Conservation (phyloP, 306 rosid genomes). For the Rosa lucieae region DNA sequence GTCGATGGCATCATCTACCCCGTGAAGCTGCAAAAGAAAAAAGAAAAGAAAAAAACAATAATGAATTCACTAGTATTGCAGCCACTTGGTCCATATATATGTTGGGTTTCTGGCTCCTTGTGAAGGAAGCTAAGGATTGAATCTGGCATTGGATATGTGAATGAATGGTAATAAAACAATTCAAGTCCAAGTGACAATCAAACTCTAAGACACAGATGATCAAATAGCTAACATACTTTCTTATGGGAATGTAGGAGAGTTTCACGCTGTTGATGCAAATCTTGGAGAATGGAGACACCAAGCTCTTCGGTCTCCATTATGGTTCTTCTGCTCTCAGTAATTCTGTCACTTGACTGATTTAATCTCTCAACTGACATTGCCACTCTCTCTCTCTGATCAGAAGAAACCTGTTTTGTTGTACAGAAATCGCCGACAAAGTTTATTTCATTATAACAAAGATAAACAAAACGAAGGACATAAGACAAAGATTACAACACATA, state of each 20-base stretch:
- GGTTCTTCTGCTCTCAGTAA: conserved; percentile 75
- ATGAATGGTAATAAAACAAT: background rate
- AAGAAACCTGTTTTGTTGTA: conserved; percentile 56
- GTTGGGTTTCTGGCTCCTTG: conserved; percentile 3
- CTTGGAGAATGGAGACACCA: conserved; percentile 79
- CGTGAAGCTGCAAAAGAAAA: conserved; percentile 68
- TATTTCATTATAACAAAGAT: background rate
- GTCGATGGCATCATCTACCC: conserved; percentile 82
- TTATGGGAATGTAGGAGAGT: conserved; percentile 77
- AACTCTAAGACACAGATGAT: conserved; percentile 11
- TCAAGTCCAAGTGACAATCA: conserved; percentile 11
- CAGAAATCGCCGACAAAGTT: conserved; percentile 11
- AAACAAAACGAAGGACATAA: conserved; percentile 13
- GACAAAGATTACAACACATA: conserved; percentile 9
- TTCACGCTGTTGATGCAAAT: conserved; percentile 87
- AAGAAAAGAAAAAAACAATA: conserved; percentile 10
- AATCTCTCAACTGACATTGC: conserved; percentile 82
- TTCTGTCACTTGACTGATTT: conserved; percentile 64
- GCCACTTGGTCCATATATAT: conserved; percentile 10
- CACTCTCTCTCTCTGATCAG: conserved; percentile 72
- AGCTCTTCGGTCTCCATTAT: conserved; percentile 78
- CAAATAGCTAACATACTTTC: conserved; percentile 43
- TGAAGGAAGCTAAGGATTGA: background rate
- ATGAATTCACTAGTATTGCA: conserved; percentile 15
- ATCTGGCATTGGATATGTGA: background rate